phyloP scores from a whole-genome alignment of 768 basidiomycete genomes.

The Leccinum arenicola region DNA sequence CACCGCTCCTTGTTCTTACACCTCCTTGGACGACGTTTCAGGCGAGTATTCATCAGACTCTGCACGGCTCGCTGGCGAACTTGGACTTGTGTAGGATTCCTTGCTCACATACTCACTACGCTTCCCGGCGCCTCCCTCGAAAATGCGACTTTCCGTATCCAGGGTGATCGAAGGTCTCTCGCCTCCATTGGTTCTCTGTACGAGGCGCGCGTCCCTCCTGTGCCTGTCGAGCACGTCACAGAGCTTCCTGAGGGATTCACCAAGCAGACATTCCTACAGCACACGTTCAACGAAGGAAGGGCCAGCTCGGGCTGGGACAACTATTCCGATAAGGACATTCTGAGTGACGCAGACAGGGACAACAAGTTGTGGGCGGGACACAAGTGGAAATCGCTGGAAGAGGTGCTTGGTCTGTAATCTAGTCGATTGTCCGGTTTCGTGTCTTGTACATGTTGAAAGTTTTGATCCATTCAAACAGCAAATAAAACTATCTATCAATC shows the following conservation, averaged over 20 bases:
- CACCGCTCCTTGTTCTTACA: constrained; percentile 29
- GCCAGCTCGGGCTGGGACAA: constrained; percentile 36
- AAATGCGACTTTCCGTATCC: constrained; percentile 33
- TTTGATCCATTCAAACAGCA: constrained; percentile 3
- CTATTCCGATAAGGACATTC: constrained; percentile 26
- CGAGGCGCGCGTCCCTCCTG: constrained; percentile 17
- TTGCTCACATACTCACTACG: constrained; percentile 34
- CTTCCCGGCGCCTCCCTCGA: constrained; percentile 26
- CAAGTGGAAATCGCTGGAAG: constrained; percentile 29
- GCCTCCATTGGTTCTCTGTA: constrained; percentile 28
- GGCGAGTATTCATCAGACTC: constrained; percentile 19
- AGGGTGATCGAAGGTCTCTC: constrained; percentile 33
- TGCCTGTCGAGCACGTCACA: constrained; percentile 22
- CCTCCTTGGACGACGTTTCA: constrained; percentile 33
- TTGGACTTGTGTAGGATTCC: constrained; percentile 28
- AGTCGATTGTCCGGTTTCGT: background rate
- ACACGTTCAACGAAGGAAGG: constrained; percentile 27
- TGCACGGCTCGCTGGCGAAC: constrained; percentile 2
- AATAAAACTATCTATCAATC: background rate
- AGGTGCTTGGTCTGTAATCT: constrained; percentile 25
- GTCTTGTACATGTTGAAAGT: background rate
- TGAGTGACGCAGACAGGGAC: constrained; percentile 29
- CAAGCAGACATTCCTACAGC: constrained; percentile 32
- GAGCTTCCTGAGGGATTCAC: constrained; percentile 30
- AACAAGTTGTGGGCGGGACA: constrained; percentile 36